Evolutionary conservation across 1,139 yeast genomes (phyloP).

Genomic region (Pichia sp.): DNA sequence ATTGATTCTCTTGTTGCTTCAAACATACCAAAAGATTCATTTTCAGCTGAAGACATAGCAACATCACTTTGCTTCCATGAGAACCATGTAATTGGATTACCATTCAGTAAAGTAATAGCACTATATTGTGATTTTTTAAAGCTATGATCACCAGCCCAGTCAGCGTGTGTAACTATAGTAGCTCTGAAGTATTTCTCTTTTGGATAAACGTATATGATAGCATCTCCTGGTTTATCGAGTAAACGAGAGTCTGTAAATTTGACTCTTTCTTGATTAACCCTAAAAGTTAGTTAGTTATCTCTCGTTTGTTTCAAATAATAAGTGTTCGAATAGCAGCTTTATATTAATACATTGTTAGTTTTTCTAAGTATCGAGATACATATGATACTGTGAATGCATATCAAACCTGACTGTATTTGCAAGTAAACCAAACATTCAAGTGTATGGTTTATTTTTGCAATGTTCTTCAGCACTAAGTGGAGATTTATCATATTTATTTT

Average conservation of each 20-base stretch:
- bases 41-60: not conserved
- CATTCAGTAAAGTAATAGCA: not conserved
- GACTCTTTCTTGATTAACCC: slow-evolving; percentile 1
- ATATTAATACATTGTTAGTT: too few species aligned
- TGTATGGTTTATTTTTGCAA: too few species aligned
- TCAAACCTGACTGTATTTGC: too few species aligned
- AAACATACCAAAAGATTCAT: not conserved
- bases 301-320: not conserved
- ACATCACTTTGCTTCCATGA: not conserved
- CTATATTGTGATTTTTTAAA: not conserved
- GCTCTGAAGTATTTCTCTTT: not conserved
- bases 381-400: too few species aligned
- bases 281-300: too few species aligned
- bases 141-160: not conserved
- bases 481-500: too few species aligned
- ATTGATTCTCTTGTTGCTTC: not conserved
- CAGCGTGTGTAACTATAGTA: not conserved
- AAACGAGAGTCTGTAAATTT: not conserved
- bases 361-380: too few species aligned
- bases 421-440: too few species aligned
- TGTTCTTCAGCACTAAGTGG: too few species aligned
- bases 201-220: not conserved
- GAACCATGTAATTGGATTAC: not conserved
- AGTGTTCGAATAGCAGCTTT: not conserved
- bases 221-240: not conserved